Evolutionary conservation across 306 rosid species (phyloP).

Genomic region (Pueraria montana): DNA sequence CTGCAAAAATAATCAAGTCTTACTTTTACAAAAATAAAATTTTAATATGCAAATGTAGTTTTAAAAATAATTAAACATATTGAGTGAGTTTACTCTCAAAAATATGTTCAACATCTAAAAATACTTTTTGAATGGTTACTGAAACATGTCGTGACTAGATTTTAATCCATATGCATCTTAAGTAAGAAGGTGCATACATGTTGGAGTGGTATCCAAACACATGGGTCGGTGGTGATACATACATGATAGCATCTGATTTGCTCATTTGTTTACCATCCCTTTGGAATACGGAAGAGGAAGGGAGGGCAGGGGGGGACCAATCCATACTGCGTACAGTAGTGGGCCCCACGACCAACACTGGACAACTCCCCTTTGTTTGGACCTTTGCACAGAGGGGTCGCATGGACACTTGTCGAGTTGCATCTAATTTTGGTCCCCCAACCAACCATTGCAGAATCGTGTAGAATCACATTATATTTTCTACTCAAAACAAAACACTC

Average conservation of each 20-base stretch:
- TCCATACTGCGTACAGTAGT: neutral
- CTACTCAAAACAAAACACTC: neutral
- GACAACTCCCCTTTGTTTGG: constrained; percentile 37
- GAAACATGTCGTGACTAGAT: too few relatives aligned
- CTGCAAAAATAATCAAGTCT: too few relatives aligned
- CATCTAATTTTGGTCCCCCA: neutral
- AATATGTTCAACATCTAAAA: too few relatives aligned
- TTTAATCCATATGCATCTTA: neutral
- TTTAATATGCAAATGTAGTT: too few relatives aligned
- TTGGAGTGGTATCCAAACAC: neutral
- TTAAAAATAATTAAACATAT: too few relatives aligned
- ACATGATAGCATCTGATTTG: constrained; percentile 27
- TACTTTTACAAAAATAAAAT: too few relatives aligned
- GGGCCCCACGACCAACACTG: constrained; percentile 5
- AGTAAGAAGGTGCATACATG: neutral
- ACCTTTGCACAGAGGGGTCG: constrained; percentile 17
- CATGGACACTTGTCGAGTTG: constrained; percentile 29
- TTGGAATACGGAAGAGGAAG: neutral
- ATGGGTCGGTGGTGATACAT: constrained; percentile 16
- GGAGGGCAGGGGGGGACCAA: constrained; percentile 4
- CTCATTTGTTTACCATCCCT: neutral
- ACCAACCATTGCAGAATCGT: neutral
- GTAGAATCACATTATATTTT: neutral
- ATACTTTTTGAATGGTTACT: too few relatives aligned
- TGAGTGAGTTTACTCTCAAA: too few relatives aligned